A percentile compares a stretch with the other conserved stretches of the same genome.
Evolutionary conservation across 129 eudicot species (phyloP).

Genomic region (Silybum marianum): DNA sequence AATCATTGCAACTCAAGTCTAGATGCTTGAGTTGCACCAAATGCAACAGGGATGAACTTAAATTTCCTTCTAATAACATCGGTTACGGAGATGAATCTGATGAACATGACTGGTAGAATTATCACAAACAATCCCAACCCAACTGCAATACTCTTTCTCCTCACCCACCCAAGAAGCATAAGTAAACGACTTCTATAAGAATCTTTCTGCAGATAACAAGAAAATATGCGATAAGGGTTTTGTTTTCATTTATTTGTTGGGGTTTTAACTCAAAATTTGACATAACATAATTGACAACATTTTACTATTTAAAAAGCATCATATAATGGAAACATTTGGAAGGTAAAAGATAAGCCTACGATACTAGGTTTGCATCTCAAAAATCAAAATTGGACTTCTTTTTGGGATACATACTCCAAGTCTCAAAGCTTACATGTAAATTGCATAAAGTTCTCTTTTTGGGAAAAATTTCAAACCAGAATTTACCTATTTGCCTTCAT

Average conservation of each 20-base stretch:
- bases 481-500: not conserved
- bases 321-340: not conserved
- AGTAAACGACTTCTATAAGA: no score
- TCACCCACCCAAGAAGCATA: no score
- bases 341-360: not conserved
- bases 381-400: not conserved
- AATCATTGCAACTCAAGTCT: not conserved
- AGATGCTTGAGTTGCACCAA: not conserved
- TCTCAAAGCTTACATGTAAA: not conserved
- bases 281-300: not conserved
- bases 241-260: not conserved
- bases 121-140: no score
- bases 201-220: not conserved
- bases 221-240: not conserved
- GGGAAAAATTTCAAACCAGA: not conserved
- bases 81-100: not conserved
- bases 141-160: no score
- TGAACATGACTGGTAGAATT: no score
- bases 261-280: not conserved
- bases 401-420: not conserved
- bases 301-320: not conserved
- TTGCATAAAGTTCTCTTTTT: not conserved
- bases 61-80: no score
- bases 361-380: not conserved
- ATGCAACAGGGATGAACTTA: not conserved